Evolutionary conservation across 352 stramenopile species (phyloP), one percentile per base, ranked within the genome.

Genomic region (Pythium utonaiense): DNA sequence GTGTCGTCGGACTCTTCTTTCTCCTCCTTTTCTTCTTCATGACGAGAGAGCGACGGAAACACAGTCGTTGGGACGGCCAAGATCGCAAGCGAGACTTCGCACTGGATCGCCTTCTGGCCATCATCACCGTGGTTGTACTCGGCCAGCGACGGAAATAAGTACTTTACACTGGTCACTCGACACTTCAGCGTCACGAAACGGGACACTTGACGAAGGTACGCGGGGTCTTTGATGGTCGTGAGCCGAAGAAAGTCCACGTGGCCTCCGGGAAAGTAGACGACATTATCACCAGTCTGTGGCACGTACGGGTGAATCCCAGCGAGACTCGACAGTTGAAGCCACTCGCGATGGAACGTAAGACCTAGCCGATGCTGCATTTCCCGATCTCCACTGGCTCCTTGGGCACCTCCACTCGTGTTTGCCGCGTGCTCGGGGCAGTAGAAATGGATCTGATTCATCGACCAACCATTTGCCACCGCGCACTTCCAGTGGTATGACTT

Each of bases 401-500:
- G 31, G 21, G 40, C 40, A 3, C 3, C 10, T 27, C 33, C 60
- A 47, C 52, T 30, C 10, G 52, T 45, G 47, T 25, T 53, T 57
- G 49, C 56, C 62, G 77, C 68, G 38, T 93, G 83, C 1, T 75
- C 71, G 17, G 82, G 79, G 30, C 86, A 95, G 38, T 89, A 93
- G 57, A 95, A 93, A 25, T 93, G 80, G 47, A 93, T 88, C 58
- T 89, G 78, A 49, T 88, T 80, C 25, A 89, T 67, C 3, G 75
- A 79, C 80, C 80, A 93, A 3, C 84, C 84, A 12, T 70, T 80
- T 17, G 62, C 67, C 28, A 93, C 79, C 21, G 84, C 84, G 64
- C 84, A 93, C 52, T 88, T 90, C 84, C 84, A 93, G 51, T 93
- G 84, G 52, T 91, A 93, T 25, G 82, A 92, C 52, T 75, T 86